Base-by-base conservation (phyloP, 768 basidiomycete species). In the Calocera cornea region DNA sequence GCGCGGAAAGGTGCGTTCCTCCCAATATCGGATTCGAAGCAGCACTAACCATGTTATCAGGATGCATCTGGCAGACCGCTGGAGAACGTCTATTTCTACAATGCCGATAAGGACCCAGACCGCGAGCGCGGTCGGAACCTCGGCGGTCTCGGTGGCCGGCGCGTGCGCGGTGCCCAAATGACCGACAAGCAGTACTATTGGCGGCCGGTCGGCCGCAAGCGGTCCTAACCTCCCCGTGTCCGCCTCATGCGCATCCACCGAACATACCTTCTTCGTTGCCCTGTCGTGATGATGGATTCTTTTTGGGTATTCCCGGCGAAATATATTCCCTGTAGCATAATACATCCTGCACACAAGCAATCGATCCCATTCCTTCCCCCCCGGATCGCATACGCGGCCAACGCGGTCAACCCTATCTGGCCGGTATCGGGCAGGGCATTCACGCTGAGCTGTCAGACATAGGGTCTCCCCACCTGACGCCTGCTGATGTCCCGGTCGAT, bases 251-350 rank as follows among this genome's bases (percentile, higher is more conserved):
- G 11, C 27, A 27, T 29, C 31, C 14, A 12, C 31, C 19, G 54
- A 33, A 33, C 31, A 27, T 29, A 16, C 19, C 24, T 33, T 33
- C 19, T 60, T 17, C 19, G 19, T n/a, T n/a, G n/a, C 7, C 24
- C 44, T 27, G 7, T 60, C 14, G 7, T 29, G 54, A n/a, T 31
- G 54, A 16, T 33, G 44, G 22, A 60, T 11, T 60, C 16, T 60
- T 60, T 27, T 60, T 27, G 54, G 54, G 24, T 60, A 60, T 16
- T 31, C 22, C 31, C 14, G 54, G 2, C 10, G 14, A 27, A 29
- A 60, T 60, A 60, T 60, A n/a, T n/a, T n/a, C 54, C 54, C 44
- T 60, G 54, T 60, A 60, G 54, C 54, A 60, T 60, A 60, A 38
- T 33, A 60, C 54, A 60, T 60, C 54, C 54, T 22, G 16, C 22